Evolutionary conservation across 139 green algal species (phyloP).

Genomic region (Ulvella scutata): DNA sequence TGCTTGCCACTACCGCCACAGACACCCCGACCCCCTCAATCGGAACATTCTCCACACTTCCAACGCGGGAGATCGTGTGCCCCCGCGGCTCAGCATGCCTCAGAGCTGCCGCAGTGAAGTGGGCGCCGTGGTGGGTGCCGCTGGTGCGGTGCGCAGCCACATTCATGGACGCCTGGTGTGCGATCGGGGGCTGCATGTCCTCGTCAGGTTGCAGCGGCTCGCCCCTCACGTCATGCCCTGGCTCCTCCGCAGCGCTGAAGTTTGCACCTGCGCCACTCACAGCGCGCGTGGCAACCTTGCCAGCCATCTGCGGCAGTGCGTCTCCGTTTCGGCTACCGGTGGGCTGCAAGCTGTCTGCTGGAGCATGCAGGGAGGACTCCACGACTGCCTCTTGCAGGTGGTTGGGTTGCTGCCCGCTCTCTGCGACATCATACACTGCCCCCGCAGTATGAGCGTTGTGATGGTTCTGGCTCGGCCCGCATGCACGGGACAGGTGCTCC

Average conservation of each 20-base stretch:
- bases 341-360: not conserved
- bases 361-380: not conserved
- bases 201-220: not conserved
- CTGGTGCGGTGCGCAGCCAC: not conserved
- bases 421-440: not conserved
- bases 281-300: not conserved
- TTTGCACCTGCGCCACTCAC: not conserved
- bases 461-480: not conserved
- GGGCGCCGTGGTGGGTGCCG: not conserved
- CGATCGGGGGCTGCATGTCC: not conserved
- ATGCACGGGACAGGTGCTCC: not conserved
- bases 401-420: not conserved
- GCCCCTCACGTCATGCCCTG: not conserved
- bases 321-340: not conserved
- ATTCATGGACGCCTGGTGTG: not conserved
- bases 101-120: not conserved
- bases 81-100: not conserved
- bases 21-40: no score
- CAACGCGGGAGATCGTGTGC: not conserved
- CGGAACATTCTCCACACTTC: not conserved
- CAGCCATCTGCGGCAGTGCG: no score
- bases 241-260: no score
- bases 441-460: not conserved
- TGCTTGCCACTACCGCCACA: no score
- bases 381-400: not conserved